Base-by-base conservation (phyloP, 2,329 filamentous ascomycete genomes). In the Scedosporium aurantiacum region DNA sequence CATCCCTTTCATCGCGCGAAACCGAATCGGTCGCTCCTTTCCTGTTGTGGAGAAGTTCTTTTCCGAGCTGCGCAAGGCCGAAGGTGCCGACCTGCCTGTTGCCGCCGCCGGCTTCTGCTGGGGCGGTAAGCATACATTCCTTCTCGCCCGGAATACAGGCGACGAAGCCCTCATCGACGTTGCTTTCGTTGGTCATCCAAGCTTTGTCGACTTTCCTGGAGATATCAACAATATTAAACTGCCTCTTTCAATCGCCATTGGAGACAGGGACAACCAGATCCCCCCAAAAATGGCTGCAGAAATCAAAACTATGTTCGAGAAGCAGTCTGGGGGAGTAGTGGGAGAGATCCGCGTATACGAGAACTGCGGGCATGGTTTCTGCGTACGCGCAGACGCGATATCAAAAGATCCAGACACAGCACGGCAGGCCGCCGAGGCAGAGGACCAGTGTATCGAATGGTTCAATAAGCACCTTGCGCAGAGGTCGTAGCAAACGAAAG, bases 41-140 rank as follows among this genome's bases (percentile, higher is more conserved):
- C 73, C 75, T 1, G 63, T 68, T 40, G 74, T 78, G 21, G 67
- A 66, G 45, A 65, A 64, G 43, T 78, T 74, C 66, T 71, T 78
- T 47, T 66, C 71, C 60, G 65, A 69, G 4, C 64, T 78, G 3
- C 76, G 70, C 45, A 66, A 70, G 45, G 69, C 71, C 28, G 68
- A 70, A 45, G 69, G 69, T 10, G 62, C 64, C 4, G 57, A 45
- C 57, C 66, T 73, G 5, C 69, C 71, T 16, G 70, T 86, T 55
- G 82, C 78, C 23, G 79, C 75, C 0, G 80, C 80, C 0, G 85
- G 84, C 0, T 86, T 84, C 72, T 86, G 82, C 73, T 87, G 83
- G 83, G 84, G 84, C 25, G 84, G 82, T 25, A 80, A 81, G 63
- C 78, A 84, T 65, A 71, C 76, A 2, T 68, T 82, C 7, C 68